These are phyloP conservation scores for Micromonas commoda DNA, from an alignment of 139 green algal genomes.

Conservation along the genomic window DNA sequence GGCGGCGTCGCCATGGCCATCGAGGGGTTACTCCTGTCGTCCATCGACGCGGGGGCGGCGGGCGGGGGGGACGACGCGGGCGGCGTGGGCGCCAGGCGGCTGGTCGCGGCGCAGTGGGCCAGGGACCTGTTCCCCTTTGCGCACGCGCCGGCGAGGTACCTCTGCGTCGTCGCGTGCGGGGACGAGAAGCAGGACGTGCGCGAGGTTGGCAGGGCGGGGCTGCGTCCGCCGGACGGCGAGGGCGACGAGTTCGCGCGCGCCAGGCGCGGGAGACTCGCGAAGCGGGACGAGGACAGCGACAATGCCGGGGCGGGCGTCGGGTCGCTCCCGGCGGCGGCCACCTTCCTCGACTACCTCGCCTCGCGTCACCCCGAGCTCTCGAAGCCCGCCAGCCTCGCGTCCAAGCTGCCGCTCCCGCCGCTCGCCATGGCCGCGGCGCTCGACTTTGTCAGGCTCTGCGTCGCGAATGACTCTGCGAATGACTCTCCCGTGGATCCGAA, in stretches of 20 bases:
- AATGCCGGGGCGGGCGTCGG: no score
- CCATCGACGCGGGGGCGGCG: no score
- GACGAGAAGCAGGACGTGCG: conserved; percentile 36
- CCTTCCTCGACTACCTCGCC: neutral
- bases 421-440: neutral
- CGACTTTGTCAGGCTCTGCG: neutral
- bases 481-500: neutral
- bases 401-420: no score
- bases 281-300: no score
- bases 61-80: conserved; percentile 9
- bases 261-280: neutral
- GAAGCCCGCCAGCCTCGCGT: no score
- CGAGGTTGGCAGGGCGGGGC: neutral
- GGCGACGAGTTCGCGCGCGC: neutral
- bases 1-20: no score
- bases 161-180: conserved; percentile 30
- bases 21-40: no score
- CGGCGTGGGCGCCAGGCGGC: conserved; percentile 49
- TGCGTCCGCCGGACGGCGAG: neutral
- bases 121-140: conserved; percentile 60
- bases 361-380: no score
- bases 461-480: neutral
- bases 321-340: no score
- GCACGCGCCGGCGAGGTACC: conserved; percentile 50
- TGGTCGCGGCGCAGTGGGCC: conserved; percentile 74